Evolutionary conservation across 495 filamentous ascomycete species (phyloP), one percentile per base, ranked within the genome.

Genomic region (Penicillium egyptiacum): DNA sequence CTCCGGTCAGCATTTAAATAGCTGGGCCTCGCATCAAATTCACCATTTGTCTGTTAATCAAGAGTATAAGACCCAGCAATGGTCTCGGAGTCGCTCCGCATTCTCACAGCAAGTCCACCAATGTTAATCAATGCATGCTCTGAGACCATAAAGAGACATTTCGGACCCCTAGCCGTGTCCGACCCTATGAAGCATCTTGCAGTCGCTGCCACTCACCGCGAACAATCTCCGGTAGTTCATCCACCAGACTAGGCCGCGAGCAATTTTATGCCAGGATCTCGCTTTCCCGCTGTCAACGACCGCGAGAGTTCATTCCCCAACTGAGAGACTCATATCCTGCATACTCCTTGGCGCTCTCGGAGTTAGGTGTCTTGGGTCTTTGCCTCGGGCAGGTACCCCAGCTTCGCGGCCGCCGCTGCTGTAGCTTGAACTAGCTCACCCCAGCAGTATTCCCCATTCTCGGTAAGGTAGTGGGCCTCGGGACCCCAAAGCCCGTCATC

Each of bases 381-480:
- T 0, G 80, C 73, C 30, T 77, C 71, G 8, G 83, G 71, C 20
- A 91, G 71, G 42, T 83, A 81, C 0, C 86, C 84, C 65, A 83
- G 78, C 59, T 83, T 79, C 11, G 79, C 67, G 6, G 84, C 85
- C 62, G 77, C 77, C 28, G 81, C 69, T 2, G 81, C 87, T 48
- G 91, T 75, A 31, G 68, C 59, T 53, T 71, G 69, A 4, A 85
- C 70, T 20, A 91, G 56, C 4, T 89, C 79, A 12, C 82, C 84
- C 88, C 87, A 93, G 44, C 70, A 68, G 64, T 88, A 84, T 63
- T 85, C 75, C 7, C 84, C 88, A 59, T 85, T 86, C 70, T 89
- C 85, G 25, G 79, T 75, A 54, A 91, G 82, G 70, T 86, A 92
- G 70, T 93, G 92, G 14, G 80, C 88, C 49, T 85, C 75, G 1